Evolutionary conservation across 2,329 filamentous ascomycete genomes (phyloP).

Genomic region (Aspergillus hiratsukae): DNA sequence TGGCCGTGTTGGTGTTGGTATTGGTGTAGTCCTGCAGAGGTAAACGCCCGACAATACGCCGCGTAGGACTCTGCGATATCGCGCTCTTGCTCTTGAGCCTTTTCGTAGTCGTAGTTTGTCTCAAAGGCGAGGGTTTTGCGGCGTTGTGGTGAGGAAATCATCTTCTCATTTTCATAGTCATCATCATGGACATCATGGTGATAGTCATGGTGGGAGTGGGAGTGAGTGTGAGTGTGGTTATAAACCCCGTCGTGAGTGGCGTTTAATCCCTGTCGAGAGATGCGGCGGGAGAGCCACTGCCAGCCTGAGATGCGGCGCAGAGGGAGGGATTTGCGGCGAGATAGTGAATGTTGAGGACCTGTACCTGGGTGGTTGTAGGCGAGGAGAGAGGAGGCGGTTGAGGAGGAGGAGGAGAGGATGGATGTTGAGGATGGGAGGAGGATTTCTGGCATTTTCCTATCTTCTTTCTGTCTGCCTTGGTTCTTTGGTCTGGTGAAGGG

Average conservation of each 20-base stretch:
- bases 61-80: slow-evolving; percentile 6
- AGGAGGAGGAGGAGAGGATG: neutral
- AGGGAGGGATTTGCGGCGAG: neutral
- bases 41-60: slow-evolving; percentile 12
- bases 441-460: slow-evolving; percentile 4
- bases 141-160: neutral
- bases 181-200: too few relatives aligned
- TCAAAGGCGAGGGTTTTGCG: neutral
- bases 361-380: too few relatives aligned
- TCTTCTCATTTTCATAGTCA: neutral
- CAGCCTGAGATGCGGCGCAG: neutral
- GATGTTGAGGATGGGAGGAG: neutral
- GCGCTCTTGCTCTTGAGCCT: neutral
- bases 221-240: neutral
- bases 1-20: too few relatives aligned
- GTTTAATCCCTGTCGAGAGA: slow-evolving; percentile 1
- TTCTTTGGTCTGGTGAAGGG: too few relatives aligned
- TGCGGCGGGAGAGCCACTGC: slow-evolving; percentile 6
- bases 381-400: neutral
- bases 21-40: neutral
- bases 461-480: too few relatives aligned
- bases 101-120: neutral
- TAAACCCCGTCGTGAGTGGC: neutral
- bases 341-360: too few relatives aligned
- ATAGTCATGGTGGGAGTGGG: neutral